These are phyloP conservation scores for Tricholoma terreum DNA, from an alignment of 768 basidiomycete genomes.

Conservation along the genomic window DNA sequence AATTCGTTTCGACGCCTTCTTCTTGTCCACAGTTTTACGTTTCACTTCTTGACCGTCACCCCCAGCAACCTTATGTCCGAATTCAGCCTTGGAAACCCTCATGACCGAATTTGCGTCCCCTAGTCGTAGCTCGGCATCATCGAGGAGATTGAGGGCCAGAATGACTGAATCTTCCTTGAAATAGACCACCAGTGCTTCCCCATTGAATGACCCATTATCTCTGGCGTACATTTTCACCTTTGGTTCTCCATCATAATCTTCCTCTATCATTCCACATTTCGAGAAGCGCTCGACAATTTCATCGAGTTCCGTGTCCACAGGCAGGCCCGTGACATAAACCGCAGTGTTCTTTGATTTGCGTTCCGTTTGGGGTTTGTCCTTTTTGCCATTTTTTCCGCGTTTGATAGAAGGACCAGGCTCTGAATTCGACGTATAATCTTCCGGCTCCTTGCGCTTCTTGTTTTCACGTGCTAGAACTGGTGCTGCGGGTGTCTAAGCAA, in stretches of 20 bases:
- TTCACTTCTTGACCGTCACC: conserved; percentile 41
- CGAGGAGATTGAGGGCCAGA: conserved; percentile 79
- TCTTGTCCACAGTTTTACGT: conserved; percentile 71
- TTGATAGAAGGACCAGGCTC: conserved; percentile 59
- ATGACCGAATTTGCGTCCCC: conserved; percentile 75
- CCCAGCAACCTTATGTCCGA: conserved; percentile 60
- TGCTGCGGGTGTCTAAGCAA: conserved; percentile 74
- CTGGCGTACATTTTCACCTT: conserved; percentile 94
- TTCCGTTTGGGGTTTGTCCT: conserved; percentile 41
- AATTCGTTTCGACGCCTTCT: conserved; percentile 68
- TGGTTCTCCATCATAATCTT: conserved; percentile 87
- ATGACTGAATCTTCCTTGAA: conserved; percentile 96
- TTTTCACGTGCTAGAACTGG: conserved; percentile 77
- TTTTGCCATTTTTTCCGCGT: conserved; percentile 59
- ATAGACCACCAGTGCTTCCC: conserved; percentile 93
- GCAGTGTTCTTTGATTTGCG: conserved; percentile 89
- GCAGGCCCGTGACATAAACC: conserved; percentile 84
- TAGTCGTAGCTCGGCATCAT: conserved; percentile 87
- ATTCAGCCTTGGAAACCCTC: conserved; percentile 74
- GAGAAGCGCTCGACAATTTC: conserved; percentile 86
- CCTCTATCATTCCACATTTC: conserved; percentile 89
- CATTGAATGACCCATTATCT: conserved; percentile 85
- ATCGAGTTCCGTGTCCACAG: conserved; percentile 66
- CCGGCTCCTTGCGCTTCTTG: conserved; percentile 76
- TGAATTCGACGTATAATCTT: conserved; percentile 62